Evolutionary conservation across 164 flowering plant genomes (phyloP).

Genomic region (Protea cynaroides): DNA sequence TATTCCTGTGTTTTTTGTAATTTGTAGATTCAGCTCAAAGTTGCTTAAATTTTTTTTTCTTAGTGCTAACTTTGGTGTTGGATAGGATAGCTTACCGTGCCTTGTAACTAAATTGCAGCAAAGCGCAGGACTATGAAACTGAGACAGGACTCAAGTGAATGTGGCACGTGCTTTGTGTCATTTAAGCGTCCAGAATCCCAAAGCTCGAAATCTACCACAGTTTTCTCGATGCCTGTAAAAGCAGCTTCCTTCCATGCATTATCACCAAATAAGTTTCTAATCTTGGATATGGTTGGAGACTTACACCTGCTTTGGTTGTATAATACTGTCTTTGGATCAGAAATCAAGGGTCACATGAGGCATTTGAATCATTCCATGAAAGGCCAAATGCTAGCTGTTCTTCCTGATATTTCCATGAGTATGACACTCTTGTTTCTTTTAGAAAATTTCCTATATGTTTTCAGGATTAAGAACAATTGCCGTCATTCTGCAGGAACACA

Average conservation of each 20-base stretch:
- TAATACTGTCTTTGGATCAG: constrained; percentile 29
- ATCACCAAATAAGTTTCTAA: constrained; percentile 43
- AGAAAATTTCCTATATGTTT: background rate
- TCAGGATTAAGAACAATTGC: constrained; percentile 6
- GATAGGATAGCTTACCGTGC: constrained; percentile 26
- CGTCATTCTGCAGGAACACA: constrained; percentile 45
- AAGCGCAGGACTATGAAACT: constrained; percentile 43
- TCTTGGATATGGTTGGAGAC: constrained; percentile 71
- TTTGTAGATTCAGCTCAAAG: background rate
- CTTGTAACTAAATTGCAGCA: constrained; percentile 41
- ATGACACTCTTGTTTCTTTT: constrained; percentile 18
- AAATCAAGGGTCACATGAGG: constrained; percentile 33
- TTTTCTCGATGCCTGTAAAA: constrained; percentile 30
- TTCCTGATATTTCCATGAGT: constrained; percentile 51
- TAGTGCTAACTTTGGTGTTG: constrained; percentile 8
- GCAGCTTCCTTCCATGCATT: constrained; percentile 61
- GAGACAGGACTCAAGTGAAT: constrained; percentile 48
- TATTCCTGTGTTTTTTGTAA: background rate
- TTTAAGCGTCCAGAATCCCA: constrained; percentile 33
- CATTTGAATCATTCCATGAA: constrained; percentile 48
- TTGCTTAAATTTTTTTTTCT: too few relatives aligned
- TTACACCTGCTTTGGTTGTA: constrained; percentile 45
- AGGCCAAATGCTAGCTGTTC: constrained; percentile 58
- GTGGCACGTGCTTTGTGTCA: constrained; percentile 41
- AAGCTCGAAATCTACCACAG: constrained; percentile 14